Conservation (phyloP, 2,329 filamentous ascomycete genomes). For the Amphichorda felina region DNA sequence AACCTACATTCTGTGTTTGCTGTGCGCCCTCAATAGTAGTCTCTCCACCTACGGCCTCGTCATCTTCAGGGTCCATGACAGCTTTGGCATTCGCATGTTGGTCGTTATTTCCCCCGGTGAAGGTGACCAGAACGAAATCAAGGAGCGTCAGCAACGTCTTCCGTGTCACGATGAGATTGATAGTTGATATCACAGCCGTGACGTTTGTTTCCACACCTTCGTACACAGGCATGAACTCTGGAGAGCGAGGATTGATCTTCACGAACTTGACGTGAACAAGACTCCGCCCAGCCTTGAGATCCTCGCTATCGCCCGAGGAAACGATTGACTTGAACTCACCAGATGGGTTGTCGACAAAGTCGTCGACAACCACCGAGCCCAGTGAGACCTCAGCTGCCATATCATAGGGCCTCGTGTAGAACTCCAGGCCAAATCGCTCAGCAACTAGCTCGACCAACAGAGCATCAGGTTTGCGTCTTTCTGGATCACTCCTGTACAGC, state of each 20-base stretch:
- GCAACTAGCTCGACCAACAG: conserved; percentile 86
- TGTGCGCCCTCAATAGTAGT: conserved; percentile 20
- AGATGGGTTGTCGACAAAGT: conserved; percentile 82
- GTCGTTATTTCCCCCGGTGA: conserved; percentile 51
- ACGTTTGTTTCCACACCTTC: conserved; percentile 92
- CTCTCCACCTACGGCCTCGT: conserved; percentile 25
- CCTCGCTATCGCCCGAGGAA: conserved; percentile 65
- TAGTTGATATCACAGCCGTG: conserved; percentile 82
- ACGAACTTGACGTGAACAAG: conserved; percentile 83
- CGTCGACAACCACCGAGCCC: conserved; percentile 77
- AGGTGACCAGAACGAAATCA: conserved; percentile 90
- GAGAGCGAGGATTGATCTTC: conserved; percentile 80
- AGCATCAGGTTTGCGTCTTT: conserved; percentile 62
- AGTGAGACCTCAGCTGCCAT: conserved; percentile 89
- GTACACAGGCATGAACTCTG: conserved; percentile 84
- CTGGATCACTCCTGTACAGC: conserved; percentile 74
- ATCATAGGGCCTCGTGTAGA: conserved; percentile 80
- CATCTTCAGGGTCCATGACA: conserved; percentile 19
- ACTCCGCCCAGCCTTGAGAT: conserved; percentile 65
- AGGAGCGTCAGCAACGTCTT: conserved; percentile 84
- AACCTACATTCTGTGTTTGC: conserved; percentile 38
- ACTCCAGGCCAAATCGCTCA: conserved; percentile 76
- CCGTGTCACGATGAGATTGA: conserved; percentile 89
- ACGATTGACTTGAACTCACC: conserved; percentile 95
- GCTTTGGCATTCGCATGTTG: conserved; percentile 20